Conservation (phyloP, 768 basidiomycete species). For the Floccularia luteovirens region DNA sequence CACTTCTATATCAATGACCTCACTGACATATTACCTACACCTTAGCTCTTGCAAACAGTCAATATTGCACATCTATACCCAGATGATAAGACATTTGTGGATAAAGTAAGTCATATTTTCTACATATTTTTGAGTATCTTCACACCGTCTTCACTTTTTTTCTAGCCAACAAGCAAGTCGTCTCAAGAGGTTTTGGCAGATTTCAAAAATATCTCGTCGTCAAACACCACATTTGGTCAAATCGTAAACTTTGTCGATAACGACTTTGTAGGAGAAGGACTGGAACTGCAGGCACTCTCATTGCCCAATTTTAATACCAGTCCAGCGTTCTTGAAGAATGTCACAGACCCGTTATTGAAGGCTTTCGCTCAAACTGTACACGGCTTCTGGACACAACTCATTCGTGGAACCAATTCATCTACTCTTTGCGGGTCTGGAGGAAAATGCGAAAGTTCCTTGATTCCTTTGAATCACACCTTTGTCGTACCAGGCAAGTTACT, state of each 20-base stretch:
- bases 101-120: conserved; percentile 34
- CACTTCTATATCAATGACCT: conserved; percentile 5
- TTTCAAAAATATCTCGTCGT: conserved; percentile 42
- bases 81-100: conserved; percentile 87
- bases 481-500: conserved; percentile 70
- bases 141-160: neutral
- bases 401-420: conserved; percentile 65
- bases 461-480: conserved; percentile 88
- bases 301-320: conserved; percentile 54
- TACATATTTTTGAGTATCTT: neutral
- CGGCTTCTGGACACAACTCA: conserved; percentile 77
- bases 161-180: conserved; percentile 64
- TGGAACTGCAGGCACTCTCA: conserved; percentile 60
- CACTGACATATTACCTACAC: conserved; percentile 9
- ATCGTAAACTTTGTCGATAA: conserved; percentile 64
- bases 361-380: conserved; percentile 79
- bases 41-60: conserved; percentile 76
- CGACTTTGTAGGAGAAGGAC: conserved; percentile 81
- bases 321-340: conserved; percentile 65
- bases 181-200: conserved; percentile 62
- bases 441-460: conserved; percentile 74
- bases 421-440: conserved; percentile 51
- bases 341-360: conserved; percentile 60
- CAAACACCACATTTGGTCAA: conserved; percentile 49
- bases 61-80: conserved; percentile 67